Percentiles rank a stretch among this genome's conserved stretches.
phyloP scores from a whole-genome alignment of 1,284 basidiomycete species.

The Fomitiporia mediterranea region DNA sequence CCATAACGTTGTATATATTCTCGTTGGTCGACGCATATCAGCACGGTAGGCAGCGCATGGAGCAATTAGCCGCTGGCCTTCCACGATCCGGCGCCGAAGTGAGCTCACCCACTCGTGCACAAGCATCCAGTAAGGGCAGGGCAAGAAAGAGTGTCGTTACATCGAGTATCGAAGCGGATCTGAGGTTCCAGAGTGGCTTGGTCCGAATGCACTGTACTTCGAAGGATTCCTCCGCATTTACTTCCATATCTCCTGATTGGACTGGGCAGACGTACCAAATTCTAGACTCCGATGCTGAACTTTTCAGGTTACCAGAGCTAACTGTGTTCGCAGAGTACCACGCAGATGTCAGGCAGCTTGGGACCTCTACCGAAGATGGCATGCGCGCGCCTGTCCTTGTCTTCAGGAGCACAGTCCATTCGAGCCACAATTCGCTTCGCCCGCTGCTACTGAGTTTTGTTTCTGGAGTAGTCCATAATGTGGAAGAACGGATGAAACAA shows the following conservation, averaged over 20 bases:
- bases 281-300: constrained; percentile 49
- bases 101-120: constrained; percentile 25
- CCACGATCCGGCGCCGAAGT: constrained; percentile 32
- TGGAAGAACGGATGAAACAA: constrained; percentile 61
- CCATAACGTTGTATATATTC: constrained; percentile 75
- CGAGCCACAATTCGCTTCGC: constrained; percentile 77
- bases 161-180: constrained; percentile 65
- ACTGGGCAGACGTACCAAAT: constrained; percentile 45
- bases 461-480: constrained; percentile 59
- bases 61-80: constrained; percentile 48
- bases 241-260: constrained; percentile 32
- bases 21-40: constrained; percentile 83
- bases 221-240: constrained; percentile 34
- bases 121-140: constrained; percentile 29
- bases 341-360: constrained; percentile 40
- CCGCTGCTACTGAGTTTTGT: constrained; percentile 84
- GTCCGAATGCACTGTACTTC: constrained; percentile 58
- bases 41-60: constrained; percentile 74
- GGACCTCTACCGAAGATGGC: constrained; percentile 24
- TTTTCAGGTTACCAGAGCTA: constrained; percentile 73
- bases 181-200: constrained; percentile 79
- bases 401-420: constrained; percentile 79
- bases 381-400: constrained; percentile 54
- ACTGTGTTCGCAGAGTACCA: constrained; percentile 84
- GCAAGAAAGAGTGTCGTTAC: constrained; percentile 30